Conservation (phyloP, 2,329 filamentous ascomycete species). For the Mycosphaerella arachidis region DNA sequence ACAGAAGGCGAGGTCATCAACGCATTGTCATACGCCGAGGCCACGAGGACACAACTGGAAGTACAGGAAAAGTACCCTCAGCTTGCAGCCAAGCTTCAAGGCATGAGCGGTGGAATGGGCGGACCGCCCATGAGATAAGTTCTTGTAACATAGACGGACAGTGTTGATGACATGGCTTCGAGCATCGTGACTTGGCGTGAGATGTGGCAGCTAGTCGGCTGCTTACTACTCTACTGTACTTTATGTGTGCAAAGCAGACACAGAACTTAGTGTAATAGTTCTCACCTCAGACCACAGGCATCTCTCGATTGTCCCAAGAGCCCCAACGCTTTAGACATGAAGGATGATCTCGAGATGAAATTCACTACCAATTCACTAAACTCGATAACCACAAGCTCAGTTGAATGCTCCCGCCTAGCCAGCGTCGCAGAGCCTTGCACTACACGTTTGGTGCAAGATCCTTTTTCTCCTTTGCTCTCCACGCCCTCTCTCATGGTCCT, state of each 20-base stretch:
- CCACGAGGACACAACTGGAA: conserved; percentile 91
- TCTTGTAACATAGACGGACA: neutral
- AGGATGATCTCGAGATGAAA: too few species aligned
- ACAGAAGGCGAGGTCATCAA: conserved; percentile 96
- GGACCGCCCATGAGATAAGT: conserved; percentile 17
- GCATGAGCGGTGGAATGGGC: conserved; percentile 25
- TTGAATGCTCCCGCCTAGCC: too few species aligned
- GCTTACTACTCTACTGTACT: neutral
- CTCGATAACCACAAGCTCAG: too few species aligned
- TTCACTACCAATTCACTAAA: too few species aligned
- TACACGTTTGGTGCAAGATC: too few species aligned
- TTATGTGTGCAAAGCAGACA: conserved; percentile 4
- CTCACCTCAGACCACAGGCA: neutral
- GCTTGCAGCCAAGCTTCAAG: conserved; percentile 44
- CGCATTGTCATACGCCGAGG: conserved; percentile 92
- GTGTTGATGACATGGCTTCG: neutral
- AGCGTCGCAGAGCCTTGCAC: too few species aligned
- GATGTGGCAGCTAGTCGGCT: neutral
- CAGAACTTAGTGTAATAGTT: neutral
- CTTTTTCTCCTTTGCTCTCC: too few species aligned
- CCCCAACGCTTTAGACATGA: too few species aligned
- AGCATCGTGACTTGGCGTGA: neutral
- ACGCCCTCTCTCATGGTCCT: too few species aligned
- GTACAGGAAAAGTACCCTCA: conserved; percentile 53
- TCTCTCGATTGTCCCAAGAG: neutral